Base-by-base conservation (phyloP, 2,329 filamentous ascomycete species). In the Parascedosporium putredinis region DNA sequence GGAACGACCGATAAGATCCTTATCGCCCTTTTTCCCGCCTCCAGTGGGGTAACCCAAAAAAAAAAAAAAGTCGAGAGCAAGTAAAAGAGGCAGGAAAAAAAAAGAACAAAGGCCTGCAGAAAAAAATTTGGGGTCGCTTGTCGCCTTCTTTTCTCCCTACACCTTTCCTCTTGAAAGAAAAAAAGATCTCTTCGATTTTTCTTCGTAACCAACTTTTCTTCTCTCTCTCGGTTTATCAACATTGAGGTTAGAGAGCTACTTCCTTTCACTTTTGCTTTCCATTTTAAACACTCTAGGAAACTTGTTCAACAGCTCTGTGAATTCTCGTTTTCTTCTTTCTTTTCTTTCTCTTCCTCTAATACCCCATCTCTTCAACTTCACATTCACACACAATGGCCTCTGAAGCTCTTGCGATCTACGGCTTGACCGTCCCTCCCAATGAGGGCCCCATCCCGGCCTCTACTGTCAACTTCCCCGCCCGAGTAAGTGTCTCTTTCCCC, bases 381-480 rank as follows among this genome's bases (percentile, higher is more conserved):
- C 20, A 43, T 23, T 29, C 34, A 25, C 42, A 38, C 58, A 71
- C 59, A 58, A 82, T 82, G 78, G 71, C 76, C 67, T 65, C 74
- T 56, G 63, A 76, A 61, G 76, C 79, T 56, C 86, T 93, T 68
- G 87, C 86, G 66, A 77, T 97, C 65, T 98, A 93, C 67, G 89
- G 90, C 70, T 84, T 96, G 59, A 83, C 88, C 75, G 86, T 97
- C 69, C 89, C 89, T 59, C 78, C 87, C 59, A 88, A 86, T 63
- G 87, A 88, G 69, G 74, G 88, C 65, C 74, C 93, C 66, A 81
- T 96, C 60, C 84, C 88, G 57, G 88, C 87, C 51, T 74, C 82
- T 55, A 76, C 83, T 55, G 83, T 49, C 3, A 43, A 91, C 58
- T 84, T 91, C 61, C 86, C 87, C 64, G 87, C 88, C 53, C 86